Percentiles rank a stretch among this genome's conserved stretches.
Conservation (phyloP, 2,329 filamentous ascomycete genomes). For the Penicillium sp. region DNA sequence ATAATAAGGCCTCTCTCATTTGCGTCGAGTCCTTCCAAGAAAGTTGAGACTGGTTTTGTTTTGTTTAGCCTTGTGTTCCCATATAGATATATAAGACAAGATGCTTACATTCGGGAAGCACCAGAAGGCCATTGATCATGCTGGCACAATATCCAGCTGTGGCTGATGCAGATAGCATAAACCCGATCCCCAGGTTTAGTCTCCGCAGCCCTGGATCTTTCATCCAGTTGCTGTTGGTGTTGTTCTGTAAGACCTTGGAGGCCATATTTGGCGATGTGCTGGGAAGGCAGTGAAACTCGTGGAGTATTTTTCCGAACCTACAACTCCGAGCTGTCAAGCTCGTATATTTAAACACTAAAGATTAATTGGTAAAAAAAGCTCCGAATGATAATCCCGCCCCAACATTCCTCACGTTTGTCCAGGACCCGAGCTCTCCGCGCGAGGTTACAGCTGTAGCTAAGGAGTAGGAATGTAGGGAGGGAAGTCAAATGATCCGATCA, state of each 20-base stretch:
- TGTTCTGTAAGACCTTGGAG: constrained; percentile 8
- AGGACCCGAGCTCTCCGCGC: constrained; percentile 1
- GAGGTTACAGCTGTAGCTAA: constrained; percentile 11
- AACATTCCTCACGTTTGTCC: constrained; percentile 4
- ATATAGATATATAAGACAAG: not conserved
- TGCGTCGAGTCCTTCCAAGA: constrained; percentile 14
- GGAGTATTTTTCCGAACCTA: not conserved
- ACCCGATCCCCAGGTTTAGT: constrained; percentile 20
- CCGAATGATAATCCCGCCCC: constrained; percentile 1
- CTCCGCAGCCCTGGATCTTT: constrained; percentile 15
- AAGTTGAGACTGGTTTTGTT: constrained; percentile 10
- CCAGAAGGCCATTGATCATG: constrained; percentile 23
- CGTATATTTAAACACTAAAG: constrained; percentile 7
- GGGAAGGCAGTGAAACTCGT: not conserved
- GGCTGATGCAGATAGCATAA: constrained; percentile 24
- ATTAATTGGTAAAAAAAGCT: constrained; percentile 6
- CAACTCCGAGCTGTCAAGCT: constrained; percentile 6
- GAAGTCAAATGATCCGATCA: constrained; percentile 10
- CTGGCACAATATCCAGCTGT: constrained; percentile 24
- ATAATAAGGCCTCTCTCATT: constrained; percentile 19
- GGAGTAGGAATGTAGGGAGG: constrained; percentile 9
- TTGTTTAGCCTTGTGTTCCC: not conserved
- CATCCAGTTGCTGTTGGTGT: constrained; percentile 8
- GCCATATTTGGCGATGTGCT: constrained; percentile 2
- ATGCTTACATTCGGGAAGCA: constrained; percentile 21